Evolutionary conservation across 1,284 basidiomycete species (phyloP).

Genomic region (Neonothopanus nambi): DNA sequence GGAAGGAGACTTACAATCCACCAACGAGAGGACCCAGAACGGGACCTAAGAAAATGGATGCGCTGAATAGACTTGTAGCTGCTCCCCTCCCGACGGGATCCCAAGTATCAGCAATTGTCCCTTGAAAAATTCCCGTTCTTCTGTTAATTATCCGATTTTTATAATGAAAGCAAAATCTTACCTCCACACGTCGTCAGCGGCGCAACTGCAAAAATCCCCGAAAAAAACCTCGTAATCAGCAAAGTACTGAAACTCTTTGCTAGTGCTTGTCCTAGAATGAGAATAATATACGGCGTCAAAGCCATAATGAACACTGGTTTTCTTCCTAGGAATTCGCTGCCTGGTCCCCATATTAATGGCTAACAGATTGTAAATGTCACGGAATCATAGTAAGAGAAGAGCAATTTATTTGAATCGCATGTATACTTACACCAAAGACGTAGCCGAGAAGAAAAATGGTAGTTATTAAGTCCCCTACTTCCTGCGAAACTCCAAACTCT

Average conservation of each 20-base stretch:
- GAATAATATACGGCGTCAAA: constrained; percentile 53
- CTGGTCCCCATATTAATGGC: constrained; percentile 50
- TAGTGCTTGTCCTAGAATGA: constrained; percentile 65
- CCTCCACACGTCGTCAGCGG: constrained; percentile 66
- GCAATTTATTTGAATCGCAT: not conserved
- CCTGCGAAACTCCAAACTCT: constrained; percentile 42
- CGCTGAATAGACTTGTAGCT: constrained; percentile 62
- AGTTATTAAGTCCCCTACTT: constrained; percentile 53
- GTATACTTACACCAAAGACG: constrained; percentile 50
- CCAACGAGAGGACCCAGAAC: constrained; percentile 60
- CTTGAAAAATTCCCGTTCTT: too few species aligned
- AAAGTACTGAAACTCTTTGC: constrained; percentile 66
- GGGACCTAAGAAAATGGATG: constrained; percentile 67
- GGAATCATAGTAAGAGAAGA: constrained; percentile 19
- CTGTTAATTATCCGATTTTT: too few species aligned
- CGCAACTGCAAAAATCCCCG: constrained; percentile 67
- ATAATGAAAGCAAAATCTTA: constrained; percentile 14
- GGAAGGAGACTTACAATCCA: constrained; percentile 44
- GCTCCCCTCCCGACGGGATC: constrained; percentile 55
- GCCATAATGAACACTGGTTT: constrained; percentile 54
- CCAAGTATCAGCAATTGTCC: constrained; percentile 64
- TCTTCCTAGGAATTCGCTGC: constrained; percentile 65
- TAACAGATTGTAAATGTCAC: constrained; percentile 21
- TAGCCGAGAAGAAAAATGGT: constrained; percentile 61
- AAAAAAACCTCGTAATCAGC: constrained; percentile 64